These are phyloP conservation scores for Cutaneotrichosporon cutaneum DNA, from an alignment of 1,284 basidiomycete species.

Conservation along the genomic window DNA sequence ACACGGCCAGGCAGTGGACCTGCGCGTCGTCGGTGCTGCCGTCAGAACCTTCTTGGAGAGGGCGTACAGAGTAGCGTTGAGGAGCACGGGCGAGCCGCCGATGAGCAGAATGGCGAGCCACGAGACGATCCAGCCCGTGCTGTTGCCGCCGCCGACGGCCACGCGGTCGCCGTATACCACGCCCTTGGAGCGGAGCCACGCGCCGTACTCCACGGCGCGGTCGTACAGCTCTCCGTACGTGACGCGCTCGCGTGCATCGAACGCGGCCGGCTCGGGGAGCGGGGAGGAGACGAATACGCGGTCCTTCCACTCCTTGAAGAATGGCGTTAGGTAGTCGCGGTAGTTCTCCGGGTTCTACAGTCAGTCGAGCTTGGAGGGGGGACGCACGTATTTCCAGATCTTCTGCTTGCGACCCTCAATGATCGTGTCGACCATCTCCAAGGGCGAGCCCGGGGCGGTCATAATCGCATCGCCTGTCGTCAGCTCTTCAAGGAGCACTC, in stretches of 20 bases:
- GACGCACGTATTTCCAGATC: conserved; percentile 44
- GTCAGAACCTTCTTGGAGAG: not conserved
- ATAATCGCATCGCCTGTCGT: conserved; percentile 9
- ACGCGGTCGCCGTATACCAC: conserved; percentile 34
- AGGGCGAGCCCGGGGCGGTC: conserved; percentile 31
- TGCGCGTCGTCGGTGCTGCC: conserved; percentile 24
- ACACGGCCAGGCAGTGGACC: conserved; percentile 34
- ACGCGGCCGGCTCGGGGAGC: conserved; percentile 8
- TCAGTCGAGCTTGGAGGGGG: not conserved
- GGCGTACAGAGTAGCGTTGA: conserved; percentile 47
- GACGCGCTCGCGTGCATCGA: conserved; percentile 12
- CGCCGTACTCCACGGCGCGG: conserved; percentile 26
- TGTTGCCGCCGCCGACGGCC: conserved; percentile 40
- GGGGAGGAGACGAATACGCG: conserved; percentile 10
- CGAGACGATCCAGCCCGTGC: conserved; percentile 11
- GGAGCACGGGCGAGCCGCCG: conserved; percentile 39
- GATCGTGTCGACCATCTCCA: conserved; percentile 40
- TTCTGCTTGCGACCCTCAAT: conserved; percentile 31
- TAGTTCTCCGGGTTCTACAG: not conserved
- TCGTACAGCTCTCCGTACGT: conserved; percentile 27
- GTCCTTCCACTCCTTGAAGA: conserved; percentile 2
- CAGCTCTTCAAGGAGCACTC: not conserved
- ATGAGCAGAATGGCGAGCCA: conserved; percentile 41
- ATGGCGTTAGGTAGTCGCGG: conserved; percentile 5
- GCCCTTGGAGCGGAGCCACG: conserved; percentile 35